phyloP scores from a whole-genome alignment of 2,329 filamentous ascomycete genomes.

The Chalara sp. region DNA sequence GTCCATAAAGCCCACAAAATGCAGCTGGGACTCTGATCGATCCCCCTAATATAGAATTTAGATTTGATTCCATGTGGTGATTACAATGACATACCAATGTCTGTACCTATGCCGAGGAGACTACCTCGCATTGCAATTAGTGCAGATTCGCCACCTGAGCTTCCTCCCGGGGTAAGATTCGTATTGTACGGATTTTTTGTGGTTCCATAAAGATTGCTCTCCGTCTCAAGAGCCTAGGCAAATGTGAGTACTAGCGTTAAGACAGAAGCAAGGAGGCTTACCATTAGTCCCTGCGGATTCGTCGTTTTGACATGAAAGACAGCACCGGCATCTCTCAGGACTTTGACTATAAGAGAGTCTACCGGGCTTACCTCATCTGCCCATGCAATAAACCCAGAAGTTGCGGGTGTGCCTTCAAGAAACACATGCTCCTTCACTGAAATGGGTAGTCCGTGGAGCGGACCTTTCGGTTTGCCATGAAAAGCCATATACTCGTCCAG shows the following conservation, averaged over 20 bases:
- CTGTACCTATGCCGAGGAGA: constrained; percentile 33
- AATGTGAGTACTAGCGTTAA: neutral
- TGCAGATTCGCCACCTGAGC: constrained; percentile 50
- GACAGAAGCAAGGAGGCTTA: neutral
- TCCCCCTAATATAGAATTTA: neutral
- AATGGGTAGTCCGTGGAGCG: constrained; percentile 55
- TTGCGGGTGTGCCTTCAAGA: constrained; percentile 28
- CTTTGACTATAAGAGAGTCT: constrained; percentile 39
- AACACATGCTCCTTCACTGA: constrained; percentile 49
- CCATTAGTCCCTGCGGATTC: constrained; percentile 49
- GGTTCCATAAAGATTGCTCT: constrained; percentile 51
- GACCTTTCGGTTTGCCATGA: constrained; percentile 41
- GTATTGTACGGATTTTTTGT: constrained; percentile 43
- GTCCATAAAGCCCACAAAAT: constrained; percentile 39
- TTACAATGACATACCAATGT: constrained; percentile 31
- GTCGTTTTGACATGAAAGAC: constrained; percentile 62
- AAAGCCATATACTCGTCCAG: constrained; percentile 37
- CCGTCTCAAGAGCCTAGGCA: constrained; percentile 40
- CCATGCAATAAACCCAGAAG: constrained; percentile 39
- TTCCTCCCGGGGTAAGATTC: constrained; percentile 51
- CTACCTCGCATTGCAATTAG: constrained; percentile 34
- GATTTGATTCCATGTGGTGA: too few relatives aligned
- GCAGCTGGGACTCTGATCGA: constrained; percentile 29
- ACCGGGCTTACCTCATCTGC: constrained; percentile 30
- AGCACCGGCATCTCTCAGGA: constrained; percentile 50